phyloP scores from a whole-genome alignment of 768 basidiomycete genomes.

The Leccinum fibrillosum region DNA sequence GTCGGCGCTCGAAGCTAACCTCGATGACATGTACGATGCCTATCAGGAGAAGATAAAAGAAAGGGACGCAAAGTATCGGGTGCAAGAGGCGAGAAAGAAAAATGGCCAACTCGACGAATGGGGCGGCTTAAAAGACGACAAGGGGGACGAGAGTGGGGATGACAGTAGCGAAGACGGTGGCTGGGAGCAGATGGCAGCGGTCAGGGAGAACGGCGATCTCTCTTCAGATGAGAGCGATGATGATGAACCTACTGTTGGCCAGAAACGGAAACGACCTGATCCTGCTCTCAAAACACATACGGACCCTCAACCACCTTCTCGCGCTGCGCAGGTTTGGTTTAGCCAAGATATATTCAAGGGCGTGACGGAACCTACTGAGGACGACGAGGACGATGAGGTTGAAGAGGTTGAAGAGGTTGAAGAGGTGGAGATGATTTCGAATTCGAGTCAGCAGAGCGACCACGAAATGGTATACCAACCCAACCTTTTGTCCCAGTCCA shows the following conservation, averaged over 20 bases:
- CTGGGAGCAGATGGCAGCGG: constrained; percentile 63
- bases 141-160: constrained; percentile 36
- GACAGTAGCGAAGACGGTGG: constrained; percentile 52
- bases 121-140: constrained; percentile 62
- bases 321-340: constrained; percentile 88
- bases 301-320: constrained; percentile 39
- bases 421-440: constrained; percentile 25
- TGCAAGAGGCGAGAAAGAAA: constrained; percentile 70
- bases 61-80: constrained; percentile 84
- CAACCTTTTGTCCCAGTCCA: background rate
- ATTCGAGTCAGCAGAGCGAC: constrained; percentile 32
- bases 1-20: constrained; percentile 69
- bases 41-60: constrained; percentile 81
- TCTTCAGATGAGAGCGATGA: constrained; percentile 54
- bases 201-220: constrained; percentile 47
- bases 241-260: constrained; percentile 28
- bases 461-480: constrained; percentile 26
- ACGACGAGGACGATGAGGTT: background rate
- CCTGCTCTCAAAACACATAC: constrained; percentile 36
- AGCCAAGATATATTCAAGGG: constrained; percentile 84
- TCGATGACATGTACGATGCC: constrained; percentile 85
- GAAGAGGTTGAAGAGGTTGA: constrained; percentile 20
- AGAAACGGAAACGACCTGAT: constrained; percentile 43
- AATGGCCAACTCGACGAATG: constrained; percentile 79
- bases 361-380: constrained; percentile 35